Percentiles rank a stretch among this genome's conserved stretches.
Evolutionary conservation across 2,329 filamentous ascomycete species (phyloP).

Genomic region (Tolypocladium pustulatum): DNA sequence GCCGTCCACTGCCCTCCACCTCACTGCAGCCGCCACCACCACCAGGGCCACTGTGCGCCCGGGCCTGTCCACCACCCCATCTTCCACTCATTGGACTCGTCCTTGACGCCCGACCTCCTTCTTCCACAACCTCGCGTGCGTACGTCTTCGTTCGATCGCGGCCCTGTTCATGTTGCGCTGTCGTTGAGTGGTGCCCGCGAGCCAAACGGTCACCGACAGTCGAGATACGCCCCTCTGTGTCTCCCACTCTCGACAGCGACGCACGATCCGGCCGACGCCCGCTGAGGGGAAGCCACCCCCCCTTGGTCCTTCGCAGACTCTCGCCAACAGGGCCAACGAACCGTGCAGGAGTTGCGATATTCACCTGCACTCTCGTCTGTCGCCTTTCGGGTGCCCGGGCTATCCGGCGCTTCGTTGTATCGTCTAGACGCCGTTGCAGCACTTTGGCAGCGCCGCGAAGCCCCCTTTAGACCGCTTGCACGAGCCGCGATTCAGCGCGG

Average conservation of each 20-base stretch:
- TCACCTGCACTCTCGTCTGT: neutral
- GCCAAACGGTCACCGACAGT: neutral
- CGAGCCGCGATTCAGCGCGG: neutral
- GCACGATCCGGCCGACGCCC: neutral
- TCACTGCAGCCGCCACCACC: neutral
- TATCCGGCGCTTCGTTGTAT: neutral
- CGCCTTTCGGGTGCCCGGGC: neutral
- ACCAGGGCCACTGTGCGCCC: neutral
- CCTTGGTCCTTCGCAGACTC: neutral
- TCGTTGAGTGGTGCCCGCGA: neutral
- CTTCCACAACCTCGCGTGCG: constrained; percentile 6
- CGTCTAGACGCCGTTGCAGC: neutral
- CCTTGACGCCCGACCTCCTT: constrained; percentile 11
- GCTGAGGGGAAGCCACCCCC: neutral
- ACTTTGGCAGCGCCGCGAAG: neutral
- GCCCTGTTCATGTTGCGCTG: neutral
- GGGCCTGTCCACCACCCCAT: neutral
- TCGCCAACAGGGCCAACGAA: neutral
- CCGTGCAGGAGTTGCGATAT: neutral
- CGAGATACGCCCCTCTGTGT: neutral
- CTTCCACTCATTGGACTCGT: neutral
- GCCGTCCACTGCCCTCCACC: neutral
- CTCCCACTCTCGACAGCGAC: neutral
- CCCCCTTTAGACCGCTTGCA: neutral
- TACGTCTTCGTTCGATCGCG: neutral